Base-by-base conservation (phyloP, 495 filamentous ascomycete genomes). In the Cercophora samala region DNA sequence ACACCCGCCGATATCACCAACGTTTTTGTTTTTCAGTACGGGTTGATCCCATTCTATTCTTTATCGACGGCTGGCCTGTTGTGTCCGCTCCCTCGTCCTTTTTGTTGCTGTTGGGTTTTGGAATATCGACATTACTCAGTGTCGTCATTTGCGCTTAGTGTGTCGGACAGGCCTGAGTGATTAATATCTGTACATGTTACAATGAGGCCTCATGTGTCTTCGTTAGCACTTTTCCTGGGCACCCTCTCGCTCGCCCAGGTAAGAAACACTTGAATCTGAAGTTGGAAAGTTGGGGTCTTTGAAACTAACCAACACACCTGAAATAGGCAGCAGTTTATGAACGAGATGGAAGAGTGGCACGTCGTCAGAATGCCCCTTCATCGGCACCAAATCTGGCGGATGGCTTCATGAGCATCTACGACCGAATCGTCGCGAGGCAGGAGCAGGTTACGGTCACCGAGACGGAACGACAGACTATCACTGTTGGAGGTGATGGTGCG, bases 231-330 rank as follows among this genome's bases (percentile, higher is more conserved):
- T 63, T 59, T 75, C 56, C 69, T 81, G 67, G 70, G 74, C 74
- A 74, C 71, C 23, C 26, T 77, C 62, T 77, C 80, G 63, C 69
- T 80, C 58, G 74, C 74, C 32, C 75, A 80, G 78, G 81, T 83
- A 68, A 60, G 78, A 70, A 64, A 26, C 63, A 24, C 3, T 13
- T n/a, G n/a, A n/a, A n/a, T 62, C 13, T 62, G 29, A 1, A 21
- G 9, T 58, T 54, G 23, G 25, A 18, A 22, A 29, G 1, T 1
- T 46, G 52, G 6, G 21, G 15, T 22, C n/a, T 13, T 17, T 52
- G 64, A 25, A n/a, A 18, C 23, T 60, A 17, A 64, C n/a, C n/a
- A n/a, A n/a, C n/a, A n/a, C 54, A 42, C 2, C 60, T n/a, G 22
- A 8, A 25, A 51, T 68, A 83, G 80, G 80, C 78, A 60, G 75